Evolutionary conservation across 768 basidiomycete species (phyloP).

Genomic region (Ramaria sp.): DNA sequence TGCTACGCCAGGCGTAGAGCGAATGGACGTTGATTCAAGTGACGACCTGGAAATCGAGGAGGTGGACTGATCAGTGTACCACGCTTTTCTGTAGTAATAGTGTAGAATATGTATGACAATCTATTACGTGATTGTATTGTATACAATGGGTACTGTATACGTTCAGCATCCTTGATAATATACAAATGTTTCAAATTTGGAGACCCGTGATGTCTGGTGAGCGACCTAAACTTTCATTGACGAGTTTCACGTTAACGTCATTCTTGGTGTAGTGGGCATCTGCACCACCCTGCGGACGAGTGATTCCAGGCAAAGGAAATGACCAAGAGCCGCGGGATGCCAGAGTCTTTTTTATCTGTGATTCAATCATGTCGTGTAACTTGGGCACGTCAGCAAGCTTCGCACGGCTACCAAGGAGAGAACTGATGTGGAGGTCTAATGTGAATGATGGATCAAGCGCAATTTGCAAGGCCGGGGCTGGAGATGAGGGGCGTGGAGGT

Average conservation of each 20-base stretch:
- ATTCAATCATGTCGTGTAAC: slow-evolving; percentile 86
- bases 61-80: slow-evolving; percentile 35
- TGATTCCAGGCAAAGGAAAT: slow-evolving; percentile 55
- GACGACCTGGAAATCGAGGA: slow-evolving; percentile 62
- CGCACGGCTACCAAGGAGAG: slow-evolving; percentile 92
- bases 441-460: slow-evolving; percentile 79
- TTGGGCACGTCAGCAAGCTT: slow-evolving; percentile 97
- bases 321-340: slow-evolving; percentile 54
- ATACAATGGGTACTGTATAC: not conserved
- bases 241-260: not conserved
- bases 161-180: not conserved
- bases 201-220: not conserved
- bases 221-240: not conserved
- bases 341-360: slow-evolving; percentile 64
- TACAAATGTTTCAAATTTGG: not conserved
- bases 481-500: slow-evolving; percentile 44
- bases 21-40: slow-evolving; percentile 51
- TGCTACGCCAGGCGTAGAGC: slow-evolving; percentile 31
- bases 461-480: slow-evolving; percentile 54
- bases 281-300: slow-evolving; percentile 18
- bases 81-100: not conserved
- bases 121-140: slow-evolving; percentile 1
- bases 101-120: not conserved
- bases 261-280: not conserved
- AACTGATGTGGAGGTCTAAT: slow-evolving; percentile 78